Evolutionary conservation across 139 green algal species (phyloP), one percentile per base, ranked within the genome.

Genomic region (Diplosphaera chodatii): DNA sequence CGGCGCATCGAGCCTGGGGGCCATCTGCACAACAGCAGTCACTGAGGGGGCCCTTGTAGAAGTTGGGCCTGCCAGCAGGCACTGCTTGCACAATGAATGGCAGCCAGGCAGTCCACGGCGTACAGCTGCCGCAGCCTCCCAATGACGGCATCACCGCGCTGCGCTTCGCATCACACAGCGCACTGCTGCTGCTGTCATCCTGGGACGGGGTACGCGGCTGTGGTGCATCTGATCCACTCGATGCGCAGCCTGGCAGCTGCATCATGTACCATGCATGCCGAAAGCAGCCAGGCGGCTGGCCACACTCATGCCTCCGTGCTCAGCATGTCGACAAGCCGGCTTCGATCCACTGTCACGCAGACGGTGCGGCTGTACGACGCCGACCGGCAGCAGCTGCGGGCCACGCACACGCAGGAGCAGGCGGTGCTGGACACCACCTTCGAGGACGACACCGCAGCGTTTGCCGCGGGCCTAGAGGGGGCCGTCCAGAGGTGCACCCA

Each of bases 371-470:
- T 97, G 16, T 96, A 96, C 64, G 90, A 96, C 40, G 77, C 70
- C 1, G 40, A 33, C 0, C 55, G 70, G 3, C 71, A 81, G 32
- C 40, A 30, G 18, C 56, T 83, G 13, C 77, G 77, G 23, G 79
- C 71, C 34, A 87, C 69, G 1, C 86, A 80, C 64, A 22, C 33
- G 4, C 82, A 86, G n/a, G 62, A 69, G 4, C 80, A 82, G 0
- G 91, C 91, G 0, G 67, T 94, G 32, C 78, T 97, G 55, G 89
- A 95, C 70, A 83, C 80, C 5, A 77, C 68, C 29, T 93, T 94
- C 64, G 78, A 88, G 28, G 81, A 82, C 30, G 78, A 92, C 22
- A 72, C 37, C 20, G 74, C 66, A 10, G 78, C 77, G 0, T 94
- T 87, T 70, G 82, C 34, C 32, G 87, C 67, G 3, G 83, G 85